Evolutionary conservation across 805 yeast genomes (phyloP), one percentile per base, ranked within the genome.

Genomic region (Komagataella pseudopastoris): DNA sequence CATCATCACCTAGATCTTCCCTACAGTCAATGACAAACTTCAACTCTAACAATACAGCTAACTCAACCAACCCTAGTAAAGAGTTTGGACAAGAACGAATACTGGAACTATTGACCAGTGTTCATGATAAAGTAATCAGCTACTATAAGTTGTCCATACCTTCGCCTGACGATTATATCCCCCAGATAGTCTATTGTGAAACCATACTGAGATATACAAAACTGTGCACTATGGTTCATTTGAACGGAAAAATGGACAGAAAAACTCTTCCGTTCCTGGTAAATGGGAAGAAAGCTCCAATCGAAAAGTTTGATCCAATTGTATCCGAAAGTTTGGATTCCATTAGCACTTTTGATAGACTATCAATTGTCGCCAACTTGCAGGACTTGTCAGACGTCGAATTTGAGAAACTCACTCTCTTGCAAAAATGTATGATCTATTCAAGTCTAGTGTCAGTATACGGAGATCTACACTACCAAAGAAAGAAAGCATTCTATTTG

Each of bases 141-240:
- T 78, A 60, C 58, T 83, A 75, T 62, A 74, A 71, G 52, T 57
- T 67, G 45, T 81, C 91, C 44, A 69, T 78, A 4, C 62, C 70
- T 45, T 81, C 76, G 52, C 71, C 75, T 6, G 88, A 81, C 52
- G 96, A 91, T 56, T 78, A 77, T 56, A 90, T 84, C 0, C 97
- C 98, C 0, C 91, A 83, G 53, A 65, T 84, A 1, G 89, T 89
- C 0, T 85, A 80, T 56, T 79, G 85, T 46, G 96, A 88, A 56
- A 72, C 83, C 1, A 69, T 85, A 2, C 56, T 89, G 36, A 72
- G 96, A 53, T 76, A 74, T 50, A 67, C 82, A 20, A 79, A 80
- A 51, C 74, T 86, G 50, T 75, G 85, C 74, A 72, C 83, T 1
- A 62, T 71, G 7, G 63, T 80, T 4, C 72, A 72, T 54, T 60